A percentile compares a stretch with the other conserved stretches of the same genome.
These are phyloP conservation scores for Hypoxylon sp. DNA, from an alignment of 2,329 filamentous ascomycete genomes.

Conservation along the genomic window DNA sequence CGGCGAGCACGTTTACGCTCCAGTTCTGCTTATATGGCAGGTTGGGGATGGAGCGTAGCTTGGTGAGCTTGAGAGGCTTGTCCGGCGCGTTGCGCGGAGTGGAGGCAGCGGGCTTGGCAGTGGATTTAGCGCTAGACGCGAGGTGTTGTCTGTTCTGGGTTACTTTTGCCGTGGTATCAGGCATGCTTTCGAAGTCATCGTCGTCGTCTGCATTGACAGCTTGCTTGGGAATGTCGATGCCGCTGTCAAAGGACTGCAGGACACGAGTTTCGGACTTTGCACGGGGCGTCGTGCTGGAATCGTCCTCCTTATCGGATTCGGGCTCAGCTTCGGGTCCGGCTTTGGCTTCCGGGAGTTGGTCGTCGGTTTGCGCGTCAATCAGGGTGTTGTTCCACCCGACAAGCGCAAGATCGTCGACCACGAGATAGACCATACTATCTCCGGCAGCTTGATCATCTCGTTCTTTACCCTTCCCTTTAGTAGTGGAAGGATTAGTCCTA, in stretches of 20 bases:
- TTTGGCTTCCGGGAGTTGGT: background rate
- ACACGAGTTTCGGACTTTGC: background rate
- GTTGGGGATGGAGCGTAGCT: constrained; percentile 58
- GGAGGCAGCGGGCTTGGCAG: constrained; percentile 38
- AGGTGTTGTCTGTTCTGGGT: constrained; percentile 35
- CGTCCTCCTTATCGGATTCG: background rate
- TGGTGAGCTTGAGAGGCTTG: constrained; percentile 60
- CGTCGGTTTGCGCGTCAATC: constrained; percentile 37
- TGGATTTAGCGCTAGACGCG: constrained; percentile 10
- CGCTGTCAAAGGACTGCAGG: constrained; percentile 17
- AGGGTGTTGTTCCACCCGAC: constrained; percentile 60
- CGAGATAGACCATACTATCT: constrained; percentile 53
- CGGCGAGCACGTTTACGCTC: constrained; percentile 63
- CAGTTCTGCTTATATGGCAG: constrained; percentile 67
- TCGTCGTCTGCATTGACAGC: constrained; percentile 44
- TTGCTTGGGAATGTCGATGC: constrained; percentile 16
- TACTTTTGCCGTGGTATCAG: constrained; percentile 39
- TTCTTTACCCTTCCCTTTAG: constrained; percentile 23
- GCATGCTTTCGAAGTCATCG: constrained; percentile 53
- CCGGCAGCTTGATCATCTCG: background rate
- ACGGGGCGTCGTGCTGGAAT: too few relatives aligned
- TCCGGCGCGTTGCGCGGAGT: constrained; percentile 53
- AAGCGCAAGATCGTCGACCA: constrained; percentile 55
- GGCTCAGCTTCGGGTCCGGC: background rate
- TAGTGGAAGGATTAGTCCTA: constrained; percentile 1